These are phyloP conservation scores for Eucalyptus decipiens DNA, from an alignment of 345 rosid species.

Conservation along the genomic window DNA sequence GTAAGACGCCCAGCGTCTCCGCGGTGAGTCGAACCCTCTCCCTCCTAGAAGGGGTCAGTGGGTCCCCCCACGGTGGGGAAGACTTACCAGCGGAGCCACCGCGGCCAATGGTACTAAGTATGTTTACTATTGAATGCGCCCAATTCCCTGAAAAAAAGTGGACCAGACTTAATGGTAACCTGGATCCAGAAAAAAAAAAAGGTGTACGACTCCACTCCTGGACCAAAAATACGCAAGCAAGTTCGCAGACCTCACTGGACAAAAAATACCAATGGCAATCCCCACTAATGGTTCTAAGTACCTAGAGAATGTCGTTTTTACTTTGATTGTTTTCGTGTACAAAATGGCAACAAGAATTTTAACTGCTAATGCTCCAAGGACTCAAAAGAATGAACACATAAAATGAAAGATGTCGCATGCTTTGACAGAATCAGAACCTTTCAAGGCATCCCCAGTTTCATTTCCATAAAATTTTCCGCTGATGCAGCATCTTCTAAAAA, in stretches of 20 bases:
- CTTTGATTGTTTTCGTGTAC: neutral
- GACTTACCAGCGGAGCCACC: no score
- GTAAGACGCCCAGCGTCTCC: no score
- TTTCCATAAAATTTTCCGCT: slow-evolving; percentile 76
- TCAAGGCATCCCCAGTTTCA: slow-evolving; percentile 84
- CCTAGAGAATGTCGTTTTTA: neutral
- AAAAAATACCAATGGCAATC: neutral
- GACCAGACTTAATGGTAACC: neutral
- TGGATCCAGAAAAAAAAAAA: neutral
- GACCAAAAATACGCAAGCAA: neutral
- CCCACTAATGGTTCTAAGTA: neutral
- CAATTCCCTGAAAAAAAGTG: neutral
- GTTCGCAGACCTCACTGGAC: neutral
- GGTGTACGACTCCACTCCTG: neutral
- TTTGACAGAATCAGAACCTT: slow-evolving; percentile 37
- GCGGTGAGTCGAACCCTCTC: no score
- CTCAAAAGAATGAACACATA: neutral
- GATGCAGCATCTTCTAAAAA: slow-evolving; percentile 93
- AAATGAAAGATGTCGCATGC: neutral
- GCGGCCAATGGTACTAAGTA: no score
- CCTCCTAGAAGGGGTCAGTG: no score
- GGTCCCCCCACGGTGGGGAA: no score
- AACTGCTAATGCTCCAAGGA: neutral
- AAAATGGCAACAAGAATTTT: neutral
- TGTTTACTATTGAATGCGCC: neutral